Base-by-base conservation (phyloP, 129 eudicot genomes). In the Artemisia tridentata region DNA sequence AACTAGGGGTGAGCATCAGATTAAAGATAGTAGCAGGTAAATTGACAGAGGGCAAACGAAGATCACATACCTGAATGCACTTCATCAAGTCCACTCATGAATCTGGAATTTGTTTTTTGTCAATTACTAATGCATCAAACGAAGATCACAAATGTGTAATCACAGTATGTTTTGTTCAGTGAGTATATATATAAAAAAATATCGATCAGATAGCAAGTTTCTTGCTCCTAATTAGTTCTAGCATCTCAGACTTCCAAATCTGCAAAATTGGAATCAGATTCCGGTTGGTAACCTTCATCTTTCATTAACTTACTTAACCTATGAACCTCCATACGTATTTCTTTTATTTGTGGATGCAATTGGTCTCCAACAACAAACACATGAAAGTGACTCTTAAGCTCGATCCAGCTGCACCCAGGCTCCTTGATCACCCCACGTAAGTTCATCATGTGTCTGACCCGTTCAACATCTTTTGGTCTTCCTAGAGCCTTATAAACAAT, bases 391-490 rank as follows among this genome's bases (percentile, higher is more conserved):
- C 79, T 92, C 80, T 83, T 84, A 47, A 92, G 79, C 80, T 92
- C 96, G 11, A 92, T 86, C 98, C 98, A 86, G 73, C 96, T 88
- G 69, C 89, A 86, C 11, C 96, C 96, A 6, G 98, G 98, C 81
- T 92, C 98, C 78, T 92, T 92, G 25, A 79, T 84, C 55, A 88
- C 84, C 66, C 89, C 86, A 77, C 96, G 80, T 27, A 53, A 45
- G 41, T 27, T 91, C 98, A 91, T 91, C 68, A 86, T 70, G 72
- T 77, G 68, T 63, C 90, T 79, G 3, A 91, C 95, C 38, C 95
- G 77, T 69, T 76, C 84, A 49, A 84, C 95, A 72, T 88, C 98
- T 53, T 81, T 75, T 57, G 60, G 38, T 81, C 81, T 91, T 27
- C 91, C 96, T 43, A 91, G 64, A 13, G 87, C 98, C 38, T 80